These are phyloP conservation scores for Cladosporium sp. DNA, from an alignment of 2,329 filamentous ascomycete genomes.

Conservation along the genomic window DNA sequence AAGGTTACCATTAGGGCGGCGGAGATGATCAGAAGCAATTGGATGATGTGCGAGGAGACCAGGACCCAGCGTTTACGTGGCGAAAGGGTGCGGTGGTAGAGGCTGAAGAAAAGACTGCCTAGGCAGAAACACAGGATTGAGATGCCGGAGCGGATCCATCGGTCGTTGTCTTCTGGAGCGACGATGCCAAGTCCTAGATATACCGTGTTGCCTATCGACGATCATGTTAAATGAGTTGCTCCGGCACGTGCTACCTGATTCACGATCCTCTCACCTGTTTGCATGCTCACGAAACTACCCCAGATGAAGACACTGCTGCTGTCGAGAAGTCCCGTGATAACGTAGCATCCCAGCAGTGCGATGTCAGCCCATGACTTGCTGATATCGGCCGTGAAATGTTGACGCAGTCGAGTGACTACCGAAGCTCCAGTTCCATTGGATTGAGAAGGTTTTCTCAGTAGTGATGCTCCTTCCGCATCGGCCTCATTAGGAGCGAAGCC, in stretches of 20 bases:
- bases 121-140: slow-evolving; percentile 68
- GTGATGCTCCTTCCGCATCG: neutral
- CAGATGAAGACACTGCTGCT: slow-evolving; percentile 72
- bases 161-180: slow-evolving; percentile 43
- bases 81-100: slow-evolving; percentile 61
- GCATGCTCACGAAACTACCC: slow-evolving; percentile 80
- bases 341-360: slow-evolving; percentile 66
- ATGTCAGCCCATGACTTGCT: slow-evolving; percentile 62
- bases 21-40: slow-evolving; percentile 38
- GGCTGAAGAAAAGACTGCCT: slow-evolving; percentile 67
- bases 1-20: slow-evolving; percentile 41
- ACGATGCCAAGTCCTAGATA: slow-evolving; percentile 71
- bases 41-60: slow-evolving; percentile 40
- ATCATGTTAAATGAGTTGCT: neutral
- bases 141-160: slow-evolving; percentile 68
- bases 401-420: neutral
- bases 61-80: slow-evolving; percentile 64
- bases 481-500: slow-evolving; percentile 5
- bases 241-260: neutral
- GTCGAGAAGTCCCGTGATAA: slow-evolving; percentile 68
- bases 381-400: slow-evolving; percentile 46
- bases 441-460: neutral
- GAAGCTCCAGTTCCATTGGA: neutral
- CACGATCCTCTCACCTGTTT: slow-evolving; percentile 57
- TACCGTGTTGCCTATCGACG: slow-evolving; percentile 60